phyloP scores from a whole-genome alignment of 1,284 basidiomycete species.

The Leccinum solheimii region DNA sequence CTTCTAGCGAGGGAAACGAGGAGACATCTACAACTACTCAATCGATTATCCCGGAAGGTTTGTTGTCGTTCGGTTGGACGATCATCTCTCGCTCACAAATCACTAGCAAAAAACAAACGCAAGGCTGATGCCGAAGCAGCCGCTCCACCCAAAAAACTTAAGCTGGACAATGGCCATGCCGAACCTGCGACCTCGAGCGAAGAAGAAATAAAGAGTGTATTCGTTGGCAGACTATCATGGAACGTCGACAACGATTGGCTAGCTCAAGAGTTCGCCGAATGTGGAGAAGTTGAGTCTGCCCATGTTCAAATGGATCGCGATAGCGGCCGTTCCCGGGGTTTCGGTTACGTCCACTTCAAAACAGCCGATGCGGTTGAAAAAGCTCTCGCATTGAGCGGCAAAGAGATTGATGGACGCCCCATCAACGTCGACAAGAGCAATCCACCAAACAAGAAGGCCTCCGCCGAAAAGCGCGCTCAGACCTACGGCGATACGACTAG shows the following conservation, averaged over 20 bases:
- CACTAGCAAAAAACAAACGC: constrained; percentile 61
- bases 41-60: constrained; percentile 11
- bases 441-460: constrained; percentile 54
- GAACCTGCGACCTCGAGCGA: constrained; percentile 46
- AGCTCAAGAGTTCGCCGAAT: constrained; percentile 85
- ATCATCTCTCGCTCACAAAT: constrained; percentile 20
- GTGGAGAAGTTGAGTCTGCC: constrained; percentile 86
- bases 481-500: constrained; percentile 74
- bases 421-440: constrained; percentile 86
- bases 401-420: constrained; percentile 90
- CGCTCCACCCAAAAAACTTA: constrained; percentile 80
- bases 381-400: constrained; percentile 74
- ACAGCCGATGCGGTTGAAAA: constrained; percentile 73
- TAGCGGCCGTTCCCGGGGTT: constrained; percentile 85
- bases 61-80: constrained; percentile 25
- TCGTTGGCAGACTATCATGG: constrained; percentile 95
- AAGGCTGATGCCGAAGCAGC: constrained; percentile 74
- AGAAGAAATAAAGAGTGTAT: constrained; percentile 75
- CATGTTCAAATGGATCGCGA: constrained; percentile 92
- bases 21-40: constrained; percentile 1
- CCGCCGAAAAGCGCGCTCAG: constrained; percentile 72
- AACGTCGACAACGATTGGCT: constrained; percentile 98
- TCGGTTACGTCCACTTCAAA: constrained; percentile 95
- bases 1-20: constrained; percentile 14
- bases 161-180: constrained; percentile 61